Evolutionary conservation across 1,139 yeast species (phyloP).

Genomic region (Nadsonia starkeyi-henricii): DNA sequence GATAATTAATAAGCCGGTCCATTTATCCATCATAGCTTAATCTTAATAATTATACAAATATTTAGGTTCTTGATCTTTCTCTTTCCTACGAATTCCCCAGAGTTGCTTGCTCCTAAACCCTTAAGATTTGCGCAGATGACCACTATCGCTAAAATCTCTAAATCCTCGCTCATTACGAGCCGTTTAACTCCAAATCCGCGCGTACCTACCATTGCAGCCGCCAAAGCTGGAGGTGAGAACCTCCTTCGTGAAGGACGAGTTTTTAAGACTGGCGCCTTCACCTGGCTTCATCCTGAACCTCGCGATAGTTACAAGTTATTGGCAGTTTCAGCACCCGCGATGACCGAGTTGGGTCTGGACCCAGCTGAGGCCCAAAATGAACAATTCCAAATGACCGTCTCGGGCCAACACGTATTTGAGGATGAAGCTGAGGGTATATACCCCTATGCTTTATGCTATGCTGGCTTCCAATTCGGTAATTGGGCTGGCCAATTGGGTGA

Average conservation of each 20-base stretch:
- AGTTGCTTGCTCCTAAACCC: no score
- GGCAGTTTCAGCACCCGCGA: slow-evolving; percentile 46
- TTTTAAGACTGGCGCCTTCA: slow-evolving; percentile 50
- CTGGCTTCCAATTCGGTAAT: slow-evolving; percentile 92
- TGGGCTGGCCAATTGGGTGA: slow-evolving; percentile 98
- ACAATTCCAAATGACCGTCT: slow-evolving; percentile 41
- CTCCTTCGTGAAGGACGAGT: slow-evolving; percentile 44
- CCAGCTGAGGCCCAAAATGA: slow-evolving; percentile 26
- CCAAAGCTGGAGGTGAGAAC: slow-evolving; percentile 29
- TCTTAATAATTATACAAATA: no score
- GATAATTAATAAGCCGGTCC: no score
- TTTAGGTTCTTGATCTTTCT: no score
- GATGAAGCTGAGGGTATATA: slow-evolving; percentile 32
- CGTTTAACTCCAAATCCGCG: slow-evolving; percentile 44
- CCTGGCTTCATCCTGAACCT: slow-evolving; percentile 31
- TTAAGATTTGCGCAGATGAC: no score
- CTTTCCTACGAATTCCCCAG: no score
- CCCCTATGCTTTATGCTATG: slow-evolving; percentile 85
- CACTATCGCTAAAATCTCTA: slow-evolving; percentile 15
- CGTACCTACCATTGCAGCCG: slow-evolving; percentile 38
- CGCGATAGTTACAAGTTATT: slow-evolving; percentile 33
- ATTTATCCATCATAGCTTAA: no score
- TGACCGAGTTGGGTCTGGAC: slow-evolving; percentile 45
- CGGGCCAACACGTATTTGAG: slow-evolving; percentile 41
- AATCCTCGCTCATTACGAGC: slow-evolving; percentile 37